Evolutionary conservation across 148 eudicot genomes (phyloP).

Genomic region (Fagopyrum tataricum): DNA sequence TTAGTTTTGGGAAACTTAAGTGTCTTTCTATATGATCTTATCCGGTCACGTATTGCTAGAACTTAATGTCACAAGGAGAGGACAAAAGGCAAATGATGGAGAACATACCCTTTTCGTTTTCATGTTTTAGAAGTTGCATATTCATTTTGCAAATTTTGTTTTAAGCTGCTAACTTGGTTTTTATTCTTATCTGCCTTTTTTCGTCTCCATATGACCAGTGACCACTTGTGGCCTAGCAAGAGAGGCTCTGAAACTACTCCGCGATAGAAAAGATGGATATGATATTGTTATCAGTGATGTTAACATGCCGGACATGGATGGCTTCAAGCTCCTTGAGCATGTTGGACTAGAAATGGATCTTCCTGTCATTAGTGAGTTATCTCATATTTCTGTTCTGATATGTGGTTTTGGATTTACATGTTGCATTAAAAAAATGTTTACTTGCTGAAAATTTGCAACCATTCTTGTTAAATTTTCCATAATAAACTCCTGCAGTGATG

Average conservation of each 20-base stretch:
- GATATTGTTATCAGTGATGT: conserved; percentile 71
- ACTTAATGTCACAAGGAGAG: neutral
- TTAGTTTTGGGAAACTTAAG: neutral
- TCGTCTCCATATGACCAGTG: conserved; percentile 1
- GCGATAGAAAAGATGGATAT: conserved; percentile 40
- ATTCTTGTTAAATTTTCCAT: too few species aligned
- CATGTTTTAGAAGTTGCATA: neutral
- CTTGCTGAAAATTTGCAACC: too few species aligned
- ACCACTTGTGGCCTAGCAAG: conserved; percentile 15
- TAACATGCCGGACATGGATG: conserved; percentile 32
- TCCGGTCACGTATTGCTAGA: neutral
- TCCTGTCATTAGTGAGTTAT: conserved; percentile 58
- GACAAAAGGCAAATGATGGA: neutral
- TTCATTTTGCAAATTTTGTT: neutral
- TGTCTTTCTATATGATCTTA: neutral
- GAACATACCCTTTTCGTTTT: neutral
- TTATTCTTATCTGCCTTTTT: neutral
- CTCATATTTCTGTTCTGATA: neutral
- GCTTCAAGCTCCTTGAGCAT: conserved; percentile 59
- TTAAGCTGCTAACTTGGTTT: neutral
- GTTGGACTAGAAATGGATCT: conserved; percentile 76
- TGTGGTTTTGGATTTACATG: neutral
- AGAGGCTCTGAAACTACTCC: conserved; percentile 11
- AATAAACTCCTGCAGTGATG: conserved; percentile 71
- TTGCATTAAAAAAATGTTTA: neutral